Percentiles rank a stretch among this genome's conserved stretches.
Evolutionary conservation across 257 asterid genomes (phyloP).

Genomic region (Solanum neorickii): DNA sequence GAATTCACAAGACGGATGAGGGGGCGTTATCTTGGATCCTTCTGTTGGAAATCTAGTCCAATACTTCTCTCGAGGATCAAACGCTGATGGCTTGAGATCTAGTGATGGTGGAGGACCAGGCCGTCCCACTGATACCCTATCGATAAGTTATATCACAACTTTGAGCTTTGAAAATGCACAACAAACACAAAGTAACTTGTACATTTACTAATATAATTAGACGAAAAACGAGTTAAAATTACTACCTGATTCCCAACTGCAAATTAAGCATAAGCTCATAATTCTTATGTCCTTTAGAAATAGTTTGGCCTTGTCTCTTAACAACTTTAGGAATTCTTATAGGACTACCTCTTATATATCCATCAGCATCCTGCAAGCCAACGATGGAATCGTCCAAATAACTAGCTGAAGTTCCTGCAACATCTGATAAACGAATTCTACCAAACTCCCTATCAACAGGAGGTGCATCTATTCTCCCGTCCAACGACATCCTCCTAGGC

Average conservation of each 20-base stretch:
- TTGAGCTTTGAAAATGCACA: background rate
- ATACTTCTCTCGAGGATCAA: background rate
- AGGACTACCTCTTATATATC: conserved; percentile 8
- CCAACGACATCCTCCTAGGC: conserved; percentile 72
- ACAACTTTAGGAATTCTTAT: conserved; percentile 23
- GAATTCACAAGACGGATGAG: background rate
- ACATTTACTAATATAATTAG: background rate
- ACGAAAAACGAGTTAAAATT: background rate
- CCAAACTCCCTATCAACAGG: conserved; percentile 47
- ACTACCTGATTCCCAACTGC: conserved; percentile 32
- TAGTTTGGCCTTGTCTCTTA: conserved; percentile 25
- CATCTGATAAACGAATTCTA: conserved; percentile 51
- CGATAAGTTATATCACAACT: background rate
- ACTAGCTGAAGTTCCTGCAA: conserved; percentile 16
- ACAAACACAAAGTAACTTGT: background rate
- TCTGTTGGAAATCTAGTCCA: background rate
- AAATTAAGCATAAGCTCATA: conserved; percentile 31
- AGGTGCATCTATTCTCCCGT: conserved; percentile 60
- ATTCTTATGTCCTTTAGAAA: conserved; percentile 30
- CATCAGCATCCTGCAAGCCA: background rate
- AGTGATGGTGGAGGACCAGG: background rate
- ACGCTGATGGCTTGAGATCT: background rate
- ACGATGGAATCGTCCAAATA: background rate
- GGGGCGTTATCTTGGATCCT: background rate
- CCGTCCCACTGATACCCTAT: background rate